A percentile compares a stretch with the other conserved stretches of the same genome.
phyloP scores from a whole-genome alignment of 1,139 yeast genomes.

The Yamadazyma songkhlaensis region DNA sequence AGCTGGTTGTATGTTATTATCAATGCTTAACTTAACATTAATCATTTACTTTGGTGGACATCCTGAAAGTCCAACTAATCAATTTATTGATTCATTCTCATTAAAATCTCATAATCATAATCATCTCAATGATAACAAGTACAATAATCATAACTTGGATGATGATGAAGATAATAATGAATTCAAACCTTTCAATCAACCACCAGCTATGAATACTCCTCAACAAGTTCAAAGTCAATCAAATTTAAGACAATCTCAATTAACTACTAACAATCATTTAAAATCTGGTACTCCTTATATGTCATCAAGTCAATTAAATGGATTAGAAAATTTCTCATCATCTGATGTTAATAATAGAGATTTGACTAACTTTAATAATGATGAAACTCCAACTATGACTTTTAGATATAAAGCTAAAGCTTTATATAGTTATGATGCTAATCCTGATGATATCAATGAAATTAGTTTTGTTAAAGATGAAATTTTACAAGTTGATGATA shows the following conservation, averaged over 20 bases:
- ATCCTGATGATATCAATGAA: constrained; percentile 91
- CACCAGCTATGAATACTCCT: neutral
- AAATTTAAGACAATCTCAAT: constrained; percentile 37
- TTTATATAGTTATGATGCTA: constrained; percentile 84
- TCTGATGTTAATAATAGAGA: constrained; percentile 38
- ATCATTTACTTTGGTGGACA: constrained; percentile 83
- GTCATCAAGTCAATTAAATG: constrained; percentile 55
- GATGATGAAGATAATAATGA: constrained; percentile 25
- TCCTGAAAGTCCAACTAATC: constrained; percentile 74
- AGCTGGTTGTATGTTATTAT: constrained; percentile 83
- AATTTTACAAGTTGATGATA: constrained; percentile 84
- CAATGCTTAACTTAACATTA: constrained; percentile 81
- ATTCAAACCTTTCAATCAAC: constrained; percentile 19
- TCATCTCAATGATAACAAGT: constrained; percentile 17
- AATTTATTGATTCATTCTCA: constrained; percentile 77
- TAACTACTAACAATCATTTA: constrained; percentile 26
- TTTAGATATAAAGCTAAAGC: constrained; percentile 89
- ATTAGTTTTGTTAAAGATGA: constrained; percentile 89
- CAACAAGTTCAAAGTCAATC: constrained; percentile 1
- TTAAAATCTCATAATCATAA: constrained; percentile 30
- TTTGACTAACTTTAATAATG: constrained; percentile 29
- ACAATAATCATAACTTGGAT: constrained; percentile 15
- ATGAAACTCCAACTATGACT: constrained; percentile 34
- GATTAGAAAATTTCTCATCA: constrained; percentile 54
- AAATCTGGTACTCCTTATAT: constrained; percentile 38